Evolutionary conservation across 2,329 filamentous ascomycete genomes (phyloP), one percentile per base, ranked within the genome.

Genomic region (Penicillium olsonii): DNA sequence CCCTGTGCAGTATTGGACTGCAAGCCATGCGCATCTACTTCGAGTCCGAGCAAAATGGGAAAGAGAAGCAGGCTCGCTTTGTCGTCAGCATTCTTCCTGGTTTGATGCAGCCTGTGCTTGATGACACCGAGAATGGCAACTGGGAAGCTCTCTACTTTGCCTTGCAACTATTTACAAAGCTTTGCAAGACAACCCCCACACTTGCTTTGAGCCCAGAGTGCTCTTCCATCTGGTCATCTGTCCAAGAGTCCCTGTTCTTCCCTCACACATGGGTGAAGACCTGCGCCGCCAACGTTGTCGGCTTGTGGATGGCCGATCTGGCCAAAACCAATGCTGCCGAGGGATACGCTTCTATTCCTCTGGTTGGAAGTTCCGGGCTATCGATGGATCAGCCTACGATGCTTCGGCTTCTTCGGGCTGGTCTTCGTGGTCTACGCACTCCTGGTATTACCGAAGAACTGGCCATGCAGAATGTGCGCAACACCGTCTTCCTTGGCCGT

Each of bases 11-110:
- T 51, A 82, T 92, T 18, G 88, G 87, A 1, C 77, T 96, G 45
- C 88, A 94, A 66, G 84, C 87, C 24, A 96, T 92, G 74, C 82
- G 84, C 1, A 84, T 94, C 42, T 95, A 92, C 68, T 88, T 96
- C 50, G 88, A 94, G 52, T 82, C 81, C 0, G 80, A 81, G 27
- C 82, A 83, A 31, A 75, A 80, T 8, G 84, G 82, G 51, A 84
- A 84, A 51, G 79, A 82, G 51, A 87, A 87, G 61, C 87, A 95
- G 62, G 74, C 88, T 10, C 76, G 78, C 10, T 79, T 84, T 29
- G 77, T 92, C 72, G 42, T 70, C 62, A 45, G 71, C 63, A 45
- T 75, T 85, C 12, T 77, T 72, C 57, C 82, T 75, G 48, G 75
- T 83, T 73, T 84, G 17, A 71, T 89, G 26, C 62, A 70, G 37